Base-by-base conservation (phyloP, 164 flowering plant species). In the Piper longum region DNA sequence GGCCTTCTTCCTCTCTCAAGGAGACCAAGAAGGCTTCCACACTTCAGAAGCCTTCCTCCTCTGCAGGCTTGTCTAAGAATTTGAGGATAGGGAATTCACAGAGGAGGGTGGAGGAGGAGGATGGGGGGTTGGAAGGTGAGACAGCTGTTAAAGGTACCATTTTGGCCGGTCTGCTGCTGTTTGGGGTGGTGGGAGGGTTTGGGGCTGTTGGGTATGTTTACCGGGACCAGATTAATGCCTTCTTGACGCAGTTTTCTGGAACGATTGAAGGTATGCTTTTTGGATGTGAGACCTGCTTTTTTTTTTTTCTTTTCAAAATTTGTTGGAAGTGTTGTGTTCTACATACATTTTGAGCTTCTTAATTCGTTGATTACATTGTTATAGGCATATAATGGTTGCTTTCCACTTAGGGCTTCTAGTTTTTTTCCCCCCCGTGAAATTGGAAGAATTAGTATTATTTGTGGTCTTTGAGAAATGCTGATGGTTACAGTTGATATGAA, bases 101-200 rank as follows among this genome's bases (percentile, higher is more conserved):
- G 54, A 72, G 64, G 40, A 72, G 66, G 6, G 66, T 71, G 2
- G 79, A 60, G 6, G 73, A 66, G 16, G 73, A 68, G 18, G 67
- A 67, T 7, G 73, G 60, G n/a, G 84, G 70, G 0, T 64, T 67
- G 57, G 78, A 74, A 14, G 82, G 80, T 52, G 84, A 72, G 2
- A 63, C 78, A 57, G 97, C 96, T 0, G 14, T 87, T 26, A 90
- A 77, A 65, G 99, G 99, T 14, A 85, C 96, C 43, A 26, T 90
- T 75, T 78, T 93, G 77, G 99, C 99, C 11, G 92, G 97, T 5
- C 67, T 88, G 62, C 69, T 93, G 81, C 82, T 93, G 45, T 81
- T 93, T 4, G 99, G 96, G 55, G 78, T 85, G 60, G 85, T 93
- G 65, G 97, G 99, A 18, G 99, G 99, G 0, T 88, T 90, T 70